Conservation (phyloP, 2,329 filamentous ascomycete genomes). For the Xylaria polymorpha region DNA sequence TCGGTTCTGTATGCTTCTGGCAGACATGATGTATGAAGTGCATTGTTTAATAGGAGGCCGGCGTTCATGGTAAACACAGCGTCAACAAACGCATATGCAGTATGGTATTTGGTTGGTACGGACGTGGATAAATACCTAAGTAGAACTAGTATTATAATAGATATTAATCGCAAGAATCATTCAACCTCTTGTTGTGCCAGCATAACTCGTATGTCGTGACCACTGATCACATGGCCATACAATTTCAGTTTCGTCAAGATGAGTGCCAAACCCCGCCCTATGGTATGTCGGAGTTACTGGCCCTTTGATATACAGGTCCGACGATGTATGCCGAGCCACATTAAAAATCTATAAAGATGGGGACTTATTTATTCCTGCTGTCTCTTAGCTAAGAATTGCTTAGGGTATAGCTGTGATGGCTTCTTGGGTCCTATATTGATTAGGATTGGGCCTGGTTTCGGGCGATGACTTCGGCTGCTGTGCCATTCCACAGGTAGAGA, state of each 20-base stretch:
- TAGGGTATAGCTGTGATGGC: neutral
- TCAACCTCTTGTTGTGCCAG: neutral
- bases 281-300: constrained; percentile 17
- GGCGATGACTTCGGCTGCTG: neutral
- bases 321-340: neutral
- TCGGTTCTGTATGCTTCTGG: constrained; percentile 8
- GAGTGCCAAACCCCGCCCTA: constrained; percentile 11
- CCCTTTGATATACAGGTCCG: neutral
- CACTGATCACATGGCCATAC: neutral
- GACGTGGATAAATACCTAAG: constrained; percentile 13
- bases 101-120: constrained; percentile 8
- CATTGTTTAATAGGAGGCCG: constrained; percentile 9
- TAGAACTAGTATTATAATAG: constrained; percentile 29
- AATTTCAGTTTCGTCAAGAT: neutral
- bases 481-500: neutral
- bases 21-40: neutral
- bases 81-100: neutral
- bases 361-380: neutral
- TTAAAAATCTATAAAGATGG: neutral
- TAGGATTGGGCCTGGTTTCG: neutral
- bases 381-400: neutral
- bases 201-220: neutral
- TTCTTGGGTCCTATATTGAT: neutral
- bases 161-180: constrained; percentile 23
- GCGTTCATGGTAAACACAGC: constrained; percentile 15